Percentiles rank a stretch among this genome's conserved stretches.
phyloP scores from a whole-genome alignment of 139 green algal genomes.

The Tetraselmis chui region DNA sequence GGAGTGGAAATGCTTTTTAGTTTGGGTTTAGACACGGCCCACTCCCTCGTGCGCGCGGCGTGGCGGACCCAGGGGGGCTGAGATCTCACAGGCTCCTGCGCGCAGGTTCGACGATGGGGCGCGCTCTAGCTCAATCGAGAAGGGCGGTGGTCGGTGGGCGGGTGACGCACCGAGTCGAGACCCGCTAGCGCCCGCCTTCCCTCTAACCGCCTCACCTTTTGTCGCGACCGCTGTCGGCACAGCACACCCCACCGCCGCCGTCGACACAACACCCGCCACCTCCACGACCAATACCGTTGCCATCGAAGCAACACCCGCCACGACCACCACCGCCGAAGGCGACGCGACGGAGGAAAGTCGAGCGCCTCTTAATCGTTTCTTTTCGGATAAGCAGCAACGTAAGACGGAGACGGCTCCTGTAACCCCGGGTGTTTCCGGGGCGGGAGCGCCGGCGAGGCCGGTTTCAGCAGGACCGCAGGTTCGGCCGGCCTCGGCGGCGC shows the following conservation, averaged over 20 bases:
- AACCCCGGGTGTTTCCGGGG: background rate
- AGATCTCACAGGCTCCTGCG: background rate
- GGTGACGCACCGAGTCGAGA: background rate
- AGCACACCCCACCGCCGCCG: background rate
- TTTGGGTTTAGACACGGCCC: background rate
- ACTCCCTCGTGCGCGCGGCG: too few relatives aligned
- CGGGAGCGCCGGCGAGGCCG: too few relatives aligned
- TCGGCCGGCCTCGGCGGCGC: background rate
- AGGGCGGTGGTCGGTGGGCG: background rate
- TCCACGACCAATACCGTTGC: background rate
- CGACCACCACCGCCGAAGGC: too few relatives aligned
- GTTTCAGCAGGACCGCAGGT: background rate
- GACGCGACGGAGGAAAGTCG: background rate
- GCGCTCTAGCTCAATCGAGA: background rate
- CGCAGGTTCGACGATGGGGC: background rate
- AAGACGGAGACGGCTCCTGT: background rate
- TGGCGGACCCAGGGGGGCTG: too few relatives aligned
- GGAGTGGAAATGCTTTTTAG: background rate
- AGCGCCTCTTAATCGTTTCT: background rate
- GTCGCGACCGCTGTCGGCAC: background rate
- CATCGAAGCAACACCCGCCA: background rate
- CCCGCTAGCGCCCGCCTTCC: background rate
- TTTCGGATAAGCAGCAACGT: background rate
- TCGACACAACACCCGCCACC: background rate
- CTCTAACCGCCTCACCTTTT: background rate